Conservation (phyloP, 495 filamentous ascomycete genomes). For the Evansstolkia leycettana region DNA sequence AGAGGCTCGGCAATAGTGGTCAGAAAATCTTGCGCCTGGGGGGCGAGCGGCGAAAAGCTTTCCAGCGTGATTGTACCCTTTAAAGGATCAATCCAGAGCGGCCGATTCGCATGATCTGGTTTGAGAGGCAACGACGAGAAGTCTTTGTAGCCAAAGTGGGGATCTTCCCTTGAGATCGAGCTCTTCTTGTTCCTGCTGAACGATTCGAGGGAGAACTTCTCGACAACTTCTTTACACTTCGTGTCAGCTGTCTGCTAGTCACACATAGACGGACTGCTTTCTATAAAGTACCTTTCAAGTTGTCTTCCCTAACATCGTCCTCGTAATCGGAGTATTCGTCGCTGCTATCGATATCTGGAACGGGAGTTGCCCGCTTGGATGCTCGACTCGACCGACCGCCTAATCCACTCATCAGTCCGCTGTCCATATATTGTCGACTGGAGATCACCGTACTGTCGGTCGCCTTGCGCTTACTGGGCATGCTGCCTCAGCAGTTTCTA, state of each 20-base stretch:
- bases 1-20: slow-evolving; percentile 91
- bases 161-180: slow-evolving; percentile 27
- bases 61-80: slow-evolving; percentile 87
- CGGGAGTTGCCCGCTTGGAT: slow-evolving; percentile 56
- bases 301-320: slow-evolving; percentile 32
- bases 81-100: slow-evolving; percentile 80
- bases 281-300: slow-evolving; percentile 34
- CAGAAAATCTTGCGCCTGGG: slow-evolving; percentile 84
- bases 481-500: slow-evolving; percentile 16
- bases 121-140: slow-evolving; percentile 74
- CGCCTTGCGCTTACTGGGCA: slow-evolving; percentile 76
- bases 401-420: slow-evolving; percentile 27
- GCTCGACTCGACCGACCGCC: slow-evolving; percentile 43
- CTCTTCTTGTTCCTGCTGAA: slow-evolving; percentile 28
- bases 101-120: slow-evolving; percentile 75
- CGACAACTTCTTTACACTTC: slow-evolving; percentile 39
- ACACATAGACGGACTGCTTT: not conserved
- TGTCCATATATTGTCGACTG: slow-evolving; percentile 10
- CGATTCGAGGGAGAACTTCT: slow-evolving; percentile 51
- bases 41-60: slow-evolving; percentile 77
- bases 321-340: slow-evolving; percentile 59
- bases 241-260: slow-evolving; percentile 7
- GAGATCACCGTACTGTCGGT: slow-evolving; percentile 34
- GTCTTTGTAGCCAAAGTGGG: slow-evolving; percentile 57
- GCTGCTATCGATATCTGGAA: slow-evolving; percentile 53